Evolutionary conservation across 2,329 filamentous ascomycete genomes (phyloP).

Genomic region (Neurospora sp.): DNA sequence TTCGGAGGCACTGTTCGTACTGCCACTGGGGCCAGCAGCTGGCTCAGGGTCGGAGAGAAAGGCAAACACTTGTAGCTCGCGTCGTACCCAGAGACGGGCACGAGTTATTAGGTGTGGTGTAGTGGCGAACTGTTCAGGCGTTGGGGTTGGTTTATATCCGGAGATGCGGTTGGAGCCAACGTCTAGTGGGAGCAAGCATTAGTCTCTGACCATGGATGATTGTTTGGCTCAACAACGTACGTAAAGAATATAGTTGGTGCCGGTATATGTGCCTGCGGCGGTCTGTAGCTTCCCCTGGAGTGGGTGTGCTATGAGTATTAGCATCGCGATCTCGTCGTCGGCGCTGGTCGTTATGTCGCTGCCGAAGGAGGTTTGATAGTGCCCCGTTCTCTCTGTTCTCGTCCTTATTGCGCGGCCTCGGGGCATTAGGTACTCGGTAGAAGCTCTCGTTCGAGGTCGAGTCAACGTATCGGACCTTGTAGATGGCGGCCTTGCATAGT

Average conservation of each 20-base stretch:
- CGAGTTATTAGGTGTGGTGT: conserved; percentile 62
- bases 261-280: conserved; percentile 65
- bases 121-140: conserved; percentile 51
- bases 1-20: background rate
- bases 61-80: conserved; percentile 75
- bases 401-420: background rate
- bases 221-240: background rate
- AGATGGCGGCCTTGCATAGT: conserved; percentile 55
- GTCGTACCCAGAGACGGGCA: conserved; percentile 69
- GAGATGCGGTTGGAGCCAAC: conserved; percentile 75
- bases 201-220: background rate
- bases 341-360: conserved; percentile 4
- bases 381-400: conserved; percentile 4
- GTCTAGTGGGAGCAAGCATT: conserved; percentile 24
- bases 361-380: background rate
- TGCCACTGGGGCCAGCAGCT: conserved; percentile 12
- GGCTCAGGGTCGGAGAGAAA: conserved; percentile 40
- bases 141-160: conserved; percentile 51
- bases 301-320: conserved; percentile 13
- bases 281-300: conserved; percentile 31
- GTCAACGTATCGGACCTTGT: conserved; percentile 48
- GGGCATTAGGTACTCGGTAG: conserved; percentile 32
- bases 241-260: conserved; percentile 58
- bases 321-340: conserved; percentile 7
- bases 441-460: conserved; percentile 19